A percentile compares a stretch with the other conserved stretches of the same genome.
phyloP scores from a whole-genome alignment of 2,329 filamentous ascomycete species.

The Ophiostoma tasmaniense region DNA sequence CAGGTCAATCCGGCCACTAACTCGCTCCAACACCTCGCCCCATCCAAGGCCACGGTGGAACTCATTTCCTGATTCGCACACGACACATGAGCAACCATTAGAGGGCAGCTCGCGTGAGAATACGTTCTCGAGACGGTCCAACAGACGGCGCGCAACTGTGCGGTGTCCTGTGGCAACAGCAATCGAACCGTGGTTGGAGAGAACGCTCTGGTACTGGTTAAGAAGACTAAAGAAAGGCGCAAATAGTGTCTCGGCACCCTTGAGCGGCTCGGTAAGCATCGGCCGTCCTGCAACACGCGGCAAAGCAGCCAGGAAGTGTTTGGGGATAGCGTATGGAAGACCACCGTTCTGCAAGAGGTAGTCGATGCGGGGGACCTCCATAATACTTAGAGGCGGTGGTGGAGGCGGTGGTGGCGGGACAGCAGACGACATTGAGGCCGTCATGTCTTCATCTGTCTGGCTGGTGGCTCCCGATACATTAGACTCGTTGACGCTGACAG shows the following conservation, averaged over 20 bases:
- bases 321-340: slow-evolving; percentile 61
- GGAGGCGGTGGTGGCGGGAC: slow-evolving; percentile 57
- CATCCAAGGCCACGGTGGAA: slow-evolving; percentile 68
- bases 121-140: slow-evolving; percentile 87
- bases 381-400: slow-evolving; percentile 61
- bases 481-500: slow-evolving; percentile 5
- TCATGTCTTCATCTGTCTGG: neutral
- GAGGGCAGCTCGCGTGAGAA: slow-evolving; percentile 87
- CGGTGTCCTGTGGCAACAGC: slow-evolving; percentile 93
- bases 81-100: slow-evolving; percentile 75
- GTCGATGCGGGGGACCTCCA: slow-evolving; percentile 74
- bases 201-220: slow-evolving; percentile 75
- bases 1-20: slow-evolving; percentile 78
- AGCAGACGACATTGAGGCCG: slow-evolving; percentile 20
- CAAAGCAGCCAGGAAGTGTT: slow-evolving; percentile 59
- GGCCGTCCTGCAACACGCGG: slow-evolving; percentile 42
- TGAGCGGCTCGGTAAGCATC: slow-evolving; percentile 50
- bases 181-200: slow-evolving; percentile 76
- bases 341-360: slow-evolving; percentile 88
- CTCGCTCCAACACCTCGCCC: slow-evolving; percentile 91
- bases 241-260: slow-evolving; percentile 66
- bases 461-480: slow-evolving; percentile 11
- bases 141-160: slow-evolving; percentile 79
- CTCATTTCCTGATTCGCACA: slow-evolving; percentile 59
- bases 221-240: slow-evolving; percentile 73